Percentiles rank a stretch among this genome's conserved stretches.
phyloP scores from a whole-genome alignment of 805 yeast genomes.

The Helenozyma baotianmanensis region DNA sequence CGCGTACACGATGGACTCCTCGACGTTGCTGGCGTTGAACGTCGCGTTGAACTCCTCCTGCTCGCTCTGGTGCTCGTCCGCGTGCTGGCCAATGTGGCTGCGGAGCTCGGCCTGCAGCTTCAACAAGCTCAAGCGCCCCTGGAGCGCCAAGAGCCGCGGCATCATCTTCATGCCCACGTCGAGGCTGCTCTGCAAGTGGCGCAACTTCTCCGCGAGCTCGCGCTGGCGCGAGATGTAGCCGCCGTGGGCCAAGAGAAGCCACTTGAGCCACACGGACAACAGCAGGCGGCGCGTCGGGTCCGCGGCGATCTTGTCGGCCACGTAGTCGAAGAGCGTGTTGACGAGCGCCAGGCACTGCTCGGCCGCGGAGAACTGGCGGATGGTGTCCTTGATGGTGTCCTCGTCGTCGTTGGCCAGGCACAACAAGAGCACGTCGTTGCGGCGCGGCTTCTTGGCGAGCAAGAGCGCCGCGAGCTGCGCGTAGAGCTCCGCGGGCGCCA shows the following conservation, averaged over 20 bases:
- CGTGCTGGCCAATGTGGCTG: conserved; percentile 9
- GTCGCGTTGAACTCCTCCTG: conserved; percentile 16
- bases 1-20: conserved; percentile 31
- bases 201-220: conserved; percentile 51
- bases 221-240: conserved; percentile 52
- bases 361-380: conserved; percentile 31
- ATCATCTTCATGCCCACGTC: conserved; percentile 52
- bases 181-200: conserved; percentile 54
- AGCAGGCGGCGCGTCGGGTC: conserved; percentile 25
- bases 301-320: conserved; percentile 24
- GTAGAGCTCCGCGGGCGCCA: conserved; percentile 20
- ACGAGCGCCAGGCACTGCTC: conserved; percentile 25
- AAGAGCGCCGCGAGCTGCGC: conserved; percentile 15
- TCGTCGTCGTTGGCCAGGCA: conserved; percentile 29
- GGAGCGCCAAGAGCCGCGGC: conserved; percentile 69
- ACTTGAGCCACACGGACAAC: conserved; percentile 67
- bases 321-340: conserved; percentile 22
- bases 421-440: conserved; percentile 17
- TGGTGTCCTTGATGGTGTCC: conserved; percentile 24
- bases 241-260: conserved; percentile 70
- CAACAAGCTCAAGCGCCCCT: conserved; percentile 79
- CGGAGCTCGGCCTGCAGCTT: conserved; percentile 73
- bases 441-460: conserved; percentile 4
- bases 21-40: conserved; percentile 20
- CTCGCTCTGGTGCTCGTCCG: conserved; percentile 12